A percentile compares a stretch with the other conserved stretches of the same genome.
These are phyloP conservation scores for Geotrichum carabidarum DNA, from an alignment of 1,139 yeast species.

Conservation along the genomic window DNA sequence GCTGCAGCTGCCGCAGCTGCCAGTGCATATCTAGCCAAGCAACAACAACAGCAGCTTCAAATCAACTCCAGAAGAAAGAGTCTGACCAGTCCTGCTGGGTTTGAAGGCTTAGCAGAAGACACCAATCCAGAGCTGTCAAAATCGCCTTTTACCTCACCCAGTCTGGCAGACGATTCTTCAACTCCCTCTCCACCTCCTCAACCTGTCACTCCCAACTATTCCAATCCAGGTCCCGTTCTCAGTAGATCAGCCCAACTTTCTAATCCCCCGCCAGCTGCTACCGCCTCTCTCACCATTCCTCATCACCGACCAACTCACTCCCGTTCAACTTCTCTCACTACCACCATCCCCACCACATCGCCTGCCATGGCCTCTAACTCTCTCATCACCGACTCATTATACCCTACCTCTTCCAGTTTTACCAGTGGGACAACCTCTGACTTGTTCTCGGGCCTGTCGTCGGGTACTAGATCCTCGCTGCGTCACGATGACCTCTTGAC, in stretches of 20 bases:
- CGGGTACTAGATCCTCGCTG: constrained; percentile 11
- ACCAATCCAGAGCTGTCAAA: background rate
- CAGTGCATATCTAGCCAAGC: constrained; percentile 6
- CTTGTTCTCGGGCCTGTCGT: background rate
- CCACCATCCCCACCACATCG: constrained; percentile 1
- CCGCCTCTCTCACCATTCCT: background rate
- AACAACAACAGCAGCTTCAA: constrained; percentile 8
- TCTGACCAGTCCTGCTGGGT: background rate
- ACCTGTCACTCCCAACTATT: constrained; percentile 13
- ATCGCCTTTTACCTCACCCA: constrained; percentile 16
- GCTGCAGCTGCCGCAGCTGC: constrained; percentile 1
- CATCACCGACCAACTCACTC: background rate
- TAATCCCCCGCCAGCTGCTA: background rate
- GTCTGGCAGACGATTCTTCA: constrained; percentile 17
- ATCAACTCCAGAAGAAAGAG: constrained; percentile 4
- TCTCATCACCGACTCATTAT: constrained; percentile 16
- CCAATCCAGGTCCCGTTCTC: constrained; percentile 1
- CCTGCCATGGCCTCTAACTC: constrained; percentile 7
- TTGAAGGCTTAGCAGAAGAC: background rate
- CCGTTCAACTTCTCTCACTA: constrained; percentile 10
- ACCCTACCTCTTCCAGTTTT: constrained; percentile 4
- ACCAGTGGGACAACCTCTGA: background rate
- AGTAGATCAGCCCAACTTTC: background rate
- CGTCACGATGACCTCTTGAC: constrained; percentile 15
- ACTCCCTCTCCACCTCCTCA: constrained; percentile 20